phyloP scores from a whole-genome alignment of 768 basidiomycete species.

The Pulveroboletus sp. region DNA sequence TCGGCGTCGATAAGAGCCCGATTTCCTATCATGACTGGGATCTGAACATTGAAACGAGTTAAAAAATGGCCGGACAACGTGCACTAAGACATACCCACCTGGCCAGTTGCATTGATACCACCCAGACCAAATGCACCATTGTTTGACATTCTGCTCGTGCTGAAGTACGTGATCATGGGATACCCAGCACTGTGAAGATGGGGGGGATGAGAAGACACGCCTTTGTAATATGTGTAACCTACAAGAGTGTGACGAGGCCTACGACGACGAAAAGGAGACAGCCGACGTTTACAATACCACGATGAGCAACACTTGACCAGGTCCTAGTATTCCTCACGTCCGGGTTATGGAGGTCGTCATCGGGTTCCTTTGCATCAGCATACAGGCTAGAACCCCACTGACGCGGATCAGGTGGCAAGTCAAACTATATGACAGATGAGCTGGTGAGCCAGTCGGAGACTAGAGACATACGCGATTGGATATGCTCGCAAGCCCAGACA shows the following conservation, averaged over 20 bases:
- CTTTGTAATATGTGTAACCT: conserved; percentile 22
- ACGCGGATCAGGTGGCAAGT: conserved; percentile 60
- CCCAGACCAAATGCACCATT: conserved; percentile 55
- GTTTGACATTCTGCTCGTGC: conserved; percentile 23
- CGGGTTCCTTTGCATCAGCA: conserved; percentile 52
- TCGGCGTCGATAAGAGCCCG: conserved; percentile 55
- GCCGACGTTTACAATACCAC: conserved; percentile 70
- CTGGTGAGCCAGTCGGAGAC: neutral
- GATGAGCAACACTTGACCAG: conserved; percentile 43
- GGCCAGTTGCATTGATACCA: conserved; percentile 71
- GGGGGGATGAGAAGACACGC: neutral
- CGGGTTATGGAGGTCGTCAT: conserved; percentile 73
- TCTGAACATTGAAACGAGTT: conserved; percentile 20
- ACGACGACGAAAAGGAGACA: conserved; percentile 55
- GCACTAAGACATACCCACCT: conserved; percentile 36
- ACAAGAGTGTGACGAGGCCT: conserved; percentile 56
- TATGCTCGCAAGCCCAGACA: conserved; percentile 33
- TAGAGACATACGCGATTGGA: conserved; percentile 38
- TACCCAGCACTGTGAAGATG: conserved; percentile 37
- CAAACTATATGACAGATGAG: conserved; percentile 42
- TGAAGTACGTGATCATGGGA: conserved; percentile 39
- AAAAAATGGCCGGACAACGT: neutral
- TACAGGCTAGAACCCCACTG: conserved; percentile 61
- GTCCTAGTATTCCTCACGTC: conserved; percentile 33
- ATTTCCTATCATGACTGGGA: conserved; percentile 56